phyloP scores from a whole-genome alignment of 768 basidiomycete species.

The Serendipita vermifera region DNA sequence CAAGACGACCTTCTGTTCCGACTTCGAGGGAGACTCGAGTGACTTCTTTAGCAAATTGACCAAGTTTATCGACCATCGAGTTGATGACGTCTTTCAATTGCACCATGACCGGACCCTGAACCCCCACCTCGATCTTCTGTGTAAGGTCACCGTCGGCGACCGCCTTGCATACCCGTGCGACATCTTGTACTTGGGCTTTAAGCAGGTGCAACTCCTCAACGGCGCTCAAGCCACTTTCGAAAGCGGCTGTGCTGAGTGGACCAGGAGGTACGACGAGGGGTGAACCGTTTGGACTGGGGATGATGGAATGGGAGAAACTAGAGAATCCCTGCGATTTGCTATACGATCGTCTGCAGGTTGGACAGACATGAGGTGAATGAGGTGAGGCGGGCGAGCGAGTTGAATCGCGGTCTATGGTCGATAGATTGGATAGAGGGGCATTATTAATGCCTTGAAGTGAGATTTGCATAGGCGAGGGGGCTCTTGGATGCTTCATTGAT shows the following conservation, averaged over 20 bases:
- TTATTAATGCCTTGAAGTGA: constrained; percentile 38
- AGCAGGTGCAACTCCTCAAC: constrained; percentile 65
- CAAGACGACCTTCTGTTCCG: constrained; percentile 32
- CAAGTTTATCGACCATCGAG: constrained; percentile 58
- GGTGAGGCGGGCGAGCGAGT: not conserved
- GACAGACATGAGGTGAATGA: constrained; percentile 6
- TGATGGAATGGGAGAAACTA: constrained; percentile 3
- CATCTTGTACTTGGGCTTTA: constrained; percentile 74
- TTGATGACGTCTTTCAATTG: constrained; percentile 72
- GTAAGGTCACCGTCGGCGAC: constrained; percentile 64
- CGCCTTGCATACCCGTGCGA: constrained; percentile 68
- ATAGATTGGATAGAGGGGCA: not conserved
- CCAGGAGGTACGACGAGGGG: constrained; percentile 40
- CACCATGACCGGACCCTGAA: constrained; percentile 67
- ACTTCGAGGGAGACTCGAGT: constrained; percentile 43
- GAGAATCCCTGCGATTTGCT: not conserved
- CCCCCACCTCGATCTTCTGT: constrained; percentile 67
- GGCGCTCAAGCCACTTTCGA: constrained; percentile 51
- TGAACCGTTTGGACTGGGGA: constrained; percentile 13
- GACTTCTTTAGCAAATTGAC: constrained; percentile 84
- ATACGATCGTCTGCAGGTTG: constrained; percentile 12
- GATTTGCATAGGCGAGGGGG: constrained; percentile 29
- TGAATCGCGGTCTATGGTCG: not conserved
- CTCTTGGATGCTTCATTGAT: not conserved
- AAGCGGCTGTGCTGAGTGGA: constrained; percentile 41